Evolutionary conservation across 1,284 basidiomycete species (phyloP).

Genomic region (Cryptococcus sp.): DNA sequence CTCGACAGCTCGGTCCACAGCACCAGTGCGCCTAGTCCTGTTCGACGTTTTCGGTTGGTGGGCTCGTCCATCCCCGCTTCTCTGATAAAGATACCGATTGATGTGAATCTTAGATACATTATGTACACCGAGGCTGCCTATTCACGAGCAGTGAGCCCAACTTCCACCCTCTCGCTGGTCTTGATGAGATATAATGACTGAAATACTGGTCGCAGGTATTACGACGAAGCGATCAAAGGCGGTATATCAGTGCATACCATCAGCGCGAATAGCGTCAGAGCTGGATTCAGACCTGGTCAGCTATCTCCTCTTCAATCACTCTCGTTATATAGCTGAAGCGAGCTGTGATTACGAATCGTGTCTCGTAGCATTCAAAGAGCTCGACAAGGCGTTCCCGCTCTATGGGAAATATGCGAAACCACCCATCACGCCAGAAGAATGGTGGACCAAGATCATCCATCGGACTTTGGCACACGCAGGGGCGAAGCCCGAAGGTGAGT

Average conservation of each 20-base stretch:
- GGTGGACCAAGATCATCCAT: constrained; percentile 50
- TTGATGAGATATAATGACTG: neutral
- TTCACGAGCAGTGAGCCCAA: constrained; percentile 46
- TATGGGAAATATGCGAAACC: constrained; percentile 47
- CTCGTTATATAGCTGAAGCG: neutral
- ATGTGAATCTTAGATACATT: constrained; percentile 45
- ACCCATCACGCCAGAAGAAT: constrained; percentile 43
- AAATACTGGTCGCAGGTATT: constrained; percentile 31
- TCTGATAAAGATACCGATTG: neutral
- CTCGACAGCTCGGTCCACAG: neutral
- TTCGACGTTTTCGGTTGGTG: constrained; percentile 52
- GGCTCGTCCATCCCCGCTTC: neutral
- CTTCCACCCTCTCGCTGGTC: too few species aligned
- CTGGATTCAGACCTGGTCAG: constrained; percentile 47
- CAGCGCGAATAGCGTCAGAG: constrained; percentile 37
- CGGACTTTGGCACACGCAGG: constrained; percentile 46
- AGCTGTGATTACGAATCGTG: neutral
- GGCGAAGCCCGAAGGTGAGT: constrained; percentile 29
- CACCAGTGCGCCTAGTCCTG: constrained; percentile 48
- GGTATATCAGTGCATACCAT: constrained; percentile 35
- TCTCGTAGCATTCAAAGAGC: constrained; percentile 43
- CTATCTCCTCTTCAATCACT: neutral
- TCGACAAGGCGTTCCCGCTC: constrained; percentile 35
- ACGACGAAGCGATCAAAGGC: constrained; percentile 46
- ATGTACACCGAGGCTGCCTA: constrained; percentile 49